Percentiles rank a stretch among this genome's conserved stretches.
phyloP scores from a whole-genome alignment of 805 yeast genomes.

The Yarrowia sp. region DNA sequence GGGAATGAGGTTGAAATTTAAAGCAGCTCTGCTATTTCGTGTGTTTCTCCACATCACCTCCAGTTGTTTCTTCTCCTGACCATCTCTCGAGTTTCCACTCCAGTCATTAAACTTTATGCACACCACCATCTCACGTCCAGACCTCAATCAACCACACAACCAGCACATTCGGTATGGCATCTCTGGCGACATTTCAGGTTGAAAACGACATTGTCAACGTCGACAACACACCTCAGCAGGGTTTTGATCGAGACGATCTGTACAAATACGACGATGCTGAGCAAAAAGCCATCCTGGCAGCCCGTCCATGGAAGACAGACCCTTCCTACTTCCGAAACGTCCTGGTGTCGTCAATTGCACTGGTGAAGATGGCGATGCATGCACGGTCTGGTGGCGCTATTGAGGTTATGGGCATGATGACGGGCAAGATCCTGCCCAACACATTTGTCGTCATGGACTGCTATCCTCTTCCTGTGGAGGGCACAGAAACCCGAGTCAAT shows the following conservation, averaged over 20 bases:
- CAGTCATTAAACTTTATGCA: background rate
- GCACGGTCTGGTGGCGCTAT: constrained; percentile 80
- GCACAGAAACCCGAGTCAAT: constrained; percentile 93
- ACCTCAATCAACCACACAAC: no score
- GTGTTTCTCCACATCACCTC: no score
- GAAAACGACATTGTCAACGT: constrained; percentile 35
- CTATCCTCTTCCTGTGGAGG: constrained; percentile 88
- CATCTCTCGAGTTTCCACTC: no score
- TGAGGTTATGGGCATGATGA: constrained; percentile 93
- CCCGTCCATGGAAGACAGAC: constrained; percentile 45
- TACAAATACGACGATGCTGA: constrained; percentile 36
- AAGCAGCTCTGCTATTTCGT: no score
- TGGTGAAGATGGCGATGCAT: constrained; percentile 73
- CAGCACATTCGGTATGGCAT: background rate
- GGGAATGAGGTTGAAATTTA: no score
- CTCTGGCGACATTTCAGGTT: constrained; percentile 33
- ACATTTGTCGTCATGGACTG: constrained; percentile 64
- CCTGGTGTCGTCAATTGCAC: constrained; percentile 68
- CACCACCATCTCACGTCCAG: background rate
- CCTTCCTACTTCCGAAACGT: constrained; percentile 60
- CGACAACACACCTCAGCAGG: constrained; percentile 16
- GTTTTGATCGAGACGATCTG: constrained; percentile 30
- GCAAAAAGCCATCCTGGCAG: constrained; percentile 34
- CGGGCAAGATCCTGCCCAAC: constrained; percentile 63
- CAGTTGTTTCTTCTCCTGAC: no score